Conservation (phyloP, 2,329 filamentous ascomycete species). For the Aspergillus sojae region DNA sequence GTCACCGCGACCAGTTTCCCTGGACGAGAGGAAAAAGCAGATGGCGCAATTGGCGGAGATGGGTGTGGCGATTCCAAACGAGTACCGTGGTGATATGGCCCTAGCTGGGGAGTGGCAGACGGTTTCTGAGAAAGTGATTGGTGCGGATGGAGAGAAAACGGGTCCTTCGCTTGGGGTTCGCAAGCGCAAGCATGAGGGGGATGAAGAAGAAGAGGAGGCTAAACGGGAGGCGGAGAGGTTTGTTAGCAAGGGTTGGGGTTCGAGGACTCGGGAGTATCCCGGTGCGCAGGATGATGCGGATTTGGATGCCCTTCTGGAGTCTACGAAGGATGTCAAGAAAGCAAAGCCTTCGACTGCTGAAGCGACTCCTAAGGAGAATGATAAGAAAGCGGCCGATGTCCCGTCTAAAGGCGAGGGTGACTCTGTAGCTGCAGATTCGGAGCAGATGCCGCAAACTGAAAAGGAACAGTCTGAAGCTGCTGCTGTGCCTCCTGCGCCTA, state of each 20-base stretch:
- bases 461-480: slow-evolving; percentile 8
- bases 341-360: slow-evolving; percentile 24
- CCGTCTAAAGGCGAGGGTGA: slow-evolving; percentile 22
- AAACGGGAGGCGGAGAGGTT: slow-evolving; percentile 34
- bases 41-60: slow-evolving; percentile 84
- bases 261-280: slow-evolving; percentile 44
- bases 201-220: slow-evolving; percentile 47
- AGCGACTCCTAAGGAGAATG: slow-evolving; percentile 16
- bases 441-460: slow-evolving; percentile 3
- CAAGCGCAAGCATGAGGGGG: slow-evolving; percentile 48
- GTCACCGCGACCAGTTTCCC: slow-evolving; percentile 47
- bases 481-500: not conserved
- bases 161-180: slow-evolving; percentile 47
- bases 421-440: slow-evolving; percentile 7
- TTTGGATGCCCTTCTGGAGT: slow-evolving; percentile 47
- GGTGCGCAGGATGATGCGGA: slow-evolving; percentile 42
- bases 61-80: slow-evolving; percentile 81
- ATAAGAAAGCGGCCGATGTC: not conserved
- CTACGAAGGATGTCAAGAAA: slow-evolving; percentile 43
- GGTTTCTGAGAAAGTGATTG: slow-evolving; percentile 54
- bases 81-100: slow-evolving; percentile 77
- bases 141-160: slow-evolving; percentile 40
- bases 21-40: slow-evolving; percentile 77
- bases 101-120: slow-evolving; percentile 87
- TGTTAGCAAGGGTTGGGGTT: slow-evolving; percentile 48